Base-by-base conservation (phyloP, 2,329 filamentous ascomycete species). In the Aspergillus carbonarius region DNA sequence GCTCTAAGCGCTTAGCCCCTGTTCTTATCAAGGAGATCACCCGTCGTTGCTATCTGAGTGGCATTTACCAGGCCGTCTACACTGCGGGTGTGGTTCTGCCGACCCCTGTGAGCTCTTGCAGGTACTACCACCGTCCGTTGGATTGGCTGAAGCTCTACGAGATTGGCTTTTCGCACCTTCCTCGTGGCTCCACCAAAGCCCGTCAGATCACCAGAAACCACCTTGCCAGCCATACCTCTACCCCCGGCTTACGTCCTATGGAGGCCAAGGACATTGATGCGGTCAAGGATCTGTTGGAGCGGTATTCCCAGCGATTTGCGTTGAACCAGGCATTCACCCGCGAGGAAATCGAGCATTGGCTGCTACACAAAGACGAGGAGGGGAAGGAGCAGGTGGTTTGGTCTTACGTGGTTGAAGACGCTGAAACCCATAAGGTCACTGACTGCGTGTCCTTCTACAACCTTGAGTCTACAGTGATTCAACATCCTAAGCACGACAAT, bases 1-100 rank as follows among this genome's bases (percentile, higher is more conserved):
- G 95, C 52, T 87, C 90, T 58, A 97, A 98, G 81, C 88, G 95
- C 55, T 86, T 99, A 44, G 88, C 95, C 0, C 95, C 95, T 0
- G 90, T 98, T 1, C 85, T 99, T 54, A 99, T 99, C 81, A 97
- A 97, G 77, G 95, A 99, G 75, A 92, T 99, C 68, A 99, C 95
- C 5, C 89, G 95, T 49, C 85, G 92, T 63, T 96, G 92, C 81
- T 96, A 98, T 76, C 78, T 92, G 49, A 83, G 90, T 63, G 90
- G 88, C 57, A 89, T 96, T 65, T 98, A 90, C 83, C 95, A 99
- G 77, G 95, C 93, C 51, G 91, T 99, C 59, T 98, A 97, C 80
- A 99, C 95, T 1, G 95, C 89, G 27, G 95, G 95, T 39, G 88
- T 93, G 18, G 88, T 99, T 39, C 83, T 99, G 1, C 95, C 95